Conservation (phyloP, 352 stramenopile species). For the Phytophthora pluvialis region DNA sequence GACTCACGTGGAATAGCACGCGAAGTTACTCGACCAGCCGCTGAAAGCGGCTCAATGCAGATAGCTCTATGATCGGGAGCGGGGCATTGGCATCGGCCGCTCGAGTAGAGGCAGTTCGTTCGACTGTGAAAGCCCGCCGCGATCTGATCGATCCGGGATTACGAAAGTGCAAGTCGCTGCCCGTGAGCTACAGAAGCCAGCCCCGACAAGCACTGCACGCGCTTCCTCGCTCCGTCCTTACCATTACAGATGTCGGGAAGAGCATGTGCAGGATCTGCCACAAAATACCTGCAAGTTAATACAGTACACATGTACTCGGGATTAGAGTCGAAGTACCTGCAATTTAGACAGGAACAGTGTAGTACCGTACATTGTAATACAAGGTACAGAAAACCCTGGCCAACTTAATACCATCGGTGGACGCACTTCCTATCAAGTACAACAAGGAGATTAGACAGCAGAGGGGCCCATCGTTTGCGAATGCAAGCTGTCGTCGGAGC, state of each 20-base stretch:
- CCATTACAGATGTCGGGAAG: conserved; percentile 32
- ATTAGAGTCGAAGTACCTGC: no score
- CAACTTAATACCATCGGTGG: no score
- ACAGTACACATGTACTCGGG: no score
- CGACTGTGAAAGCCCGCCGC: conserved; percentile 16
- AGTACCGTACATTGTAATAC: no score
- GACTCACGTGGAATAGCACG: conserved; percentile 3
- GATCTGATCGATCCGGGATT: conserved; percentile 32
- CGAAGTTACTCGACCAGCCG: conserved; percentile 10
- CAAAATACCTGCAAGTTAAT: neutral
- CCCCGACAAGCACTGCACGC: conserved; percentile 1
- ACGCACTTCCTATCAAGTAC: no score
- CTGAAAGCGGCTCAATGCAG: conserved; percentile 7
- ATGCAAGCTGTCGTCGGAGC: no score
- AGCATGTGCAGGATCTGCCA: conserved; percentile 25
- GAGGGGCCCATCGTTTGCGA: no score
- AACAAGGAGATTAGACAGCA: no score
- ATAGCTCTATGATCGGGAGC: conserved; percentile 28
- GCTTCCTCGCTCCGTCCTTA: conserved; percentile 30
- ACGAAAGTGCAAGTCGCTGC: conserved; percentile 20
- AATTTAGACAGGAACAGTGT: no score
- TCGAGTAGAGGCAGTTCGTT: conserved; percentile 38
- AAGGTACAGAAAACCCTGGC: no score
- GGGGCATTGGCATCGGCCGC: conserved; percentile 11
- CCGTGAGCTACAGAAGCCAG: conserved; percentile 16